Evolutionary conservation across 495 filamentous ascomycete genomes (phyloP).

Genomic region (Trichoderma virens): DNA sequence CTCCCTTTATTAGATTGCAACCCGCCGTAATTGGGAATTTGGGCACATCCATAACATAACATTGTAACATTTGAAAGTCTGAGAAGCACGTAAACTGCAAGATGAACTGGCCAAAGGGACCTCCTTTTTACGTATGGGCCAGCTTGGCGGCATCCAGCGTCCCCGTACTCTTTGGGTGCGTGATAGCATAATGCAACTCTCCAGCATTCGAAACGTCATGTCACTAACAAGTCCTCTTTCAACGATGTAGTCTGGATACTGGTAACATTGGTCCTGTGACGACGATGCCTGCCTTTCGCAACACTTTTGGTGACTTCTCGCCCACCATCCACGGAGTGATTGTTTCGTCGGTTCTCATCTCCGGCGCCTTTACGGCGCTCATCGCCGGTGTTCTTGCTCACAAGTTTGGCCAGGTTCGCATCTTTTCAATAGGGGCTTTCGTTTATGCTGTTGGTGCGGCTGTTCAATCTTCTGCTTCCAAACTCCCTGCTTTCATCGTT

Average conservation of each 20-base stretch:
- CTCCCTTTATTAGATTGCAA: not conserved
- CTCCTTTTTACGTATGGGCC: not conserved
- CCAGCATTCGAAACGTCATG: not conserved
- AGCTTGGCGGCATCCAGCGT: not conserved
- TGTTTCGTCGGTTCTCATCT: constrained; percentile 57
- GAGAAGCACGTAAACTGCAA: not conserved
- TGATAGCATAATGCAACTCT: not conserved
- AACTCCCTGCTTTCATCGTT: constrained; percentile 50
- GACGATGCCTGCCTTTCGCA: constrained; percentile 49
- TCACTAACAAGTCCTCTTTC: not conserved
- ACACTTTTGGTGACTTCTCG: constrained; percentile 45
- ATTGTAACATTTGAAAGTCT: not conserved
- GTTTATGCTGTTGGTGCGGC: constrained; percentile 48
- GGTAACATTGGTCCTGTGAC: constrained; percentile 60
- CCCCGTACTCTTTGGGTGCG: not conserved
- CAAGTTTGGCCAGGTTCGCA: constrained; percentile 43
- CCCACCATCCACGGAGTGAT: constrained; percentile 54
- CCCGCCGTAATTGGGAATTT: not conserved
- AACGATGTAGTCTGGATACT: constrained; percentile 42
- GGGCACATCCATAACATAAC: not conserved
- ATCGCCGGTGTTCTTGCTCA: constrained; percentile 58
- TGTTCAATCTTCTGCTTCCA: constrained; percentile 38
- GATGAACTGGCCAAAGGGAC: not conserved
- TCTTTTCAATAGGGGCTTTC: constrained; percentile 45
- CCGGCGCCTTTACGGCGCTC: constrained; percentile 54